Conservation (phyloP, 2,329 filamentous ascomycete species). For the Fusarium beomiforme region DNA sequence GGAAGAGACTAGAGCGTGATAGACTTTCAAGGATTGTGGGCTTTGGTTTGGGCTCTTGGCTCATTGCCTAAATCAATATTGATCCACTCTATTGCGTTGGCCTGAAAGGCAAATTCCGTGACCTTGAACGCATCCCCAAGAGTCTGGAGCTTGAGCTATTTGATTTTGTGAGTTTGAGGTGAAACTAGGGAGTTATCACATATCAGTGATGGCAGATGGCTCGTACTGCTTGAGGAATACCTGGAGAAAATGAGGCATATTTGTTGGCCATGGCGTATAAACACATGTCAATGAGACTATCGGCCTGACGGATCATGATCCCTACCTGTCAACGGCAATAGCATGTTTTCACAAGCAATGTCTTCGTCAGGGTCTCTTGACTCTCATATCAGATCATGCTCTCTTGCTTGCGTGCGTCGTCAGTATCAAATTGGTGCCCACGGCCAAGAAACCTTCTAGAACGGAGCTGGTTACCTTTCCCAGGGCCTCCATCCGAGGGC, state of each 20-base stretch:
- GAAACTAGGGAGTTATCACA: constrained; percentile 16
- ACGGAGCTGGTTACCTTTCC: constrained; percentile 31
- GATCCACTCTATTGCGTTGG: constrained; percentile 28
- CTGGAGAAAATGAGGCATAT: not conserved
- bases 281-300: not conserved
- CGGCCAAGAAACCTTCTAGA: constrained; percentile 29
- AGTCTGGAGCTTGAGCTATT: constrained; percentile 28
- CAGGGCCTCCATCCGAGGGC: constrained; percentile 3
- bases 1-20: not conserved
- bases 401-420: not conserved
- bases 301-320: not conserved
- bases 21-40: not conserved
- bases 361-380: no score
- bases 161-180: constrained; percentile 13
- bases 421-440: not conserved
- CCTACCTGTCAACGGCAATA: constrained; percentile 6
- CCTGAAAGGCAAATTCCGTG: constrained; percentile 28
- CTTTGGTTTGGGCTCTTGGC: not conserved
- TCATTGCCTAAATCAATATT: not conserved
- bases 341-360: constrained; percentile 17
- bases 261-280: not conserved
- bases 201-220: not conserved
- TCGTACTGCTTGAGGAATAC: not conserved
- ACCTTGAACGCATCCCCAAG: constrained; percentile 1
- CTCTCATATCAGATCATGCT: not conserved